Conservation (phyloP, 1,284 basidiomycete species). For the Lignosus rhinocerotis region DNA sequence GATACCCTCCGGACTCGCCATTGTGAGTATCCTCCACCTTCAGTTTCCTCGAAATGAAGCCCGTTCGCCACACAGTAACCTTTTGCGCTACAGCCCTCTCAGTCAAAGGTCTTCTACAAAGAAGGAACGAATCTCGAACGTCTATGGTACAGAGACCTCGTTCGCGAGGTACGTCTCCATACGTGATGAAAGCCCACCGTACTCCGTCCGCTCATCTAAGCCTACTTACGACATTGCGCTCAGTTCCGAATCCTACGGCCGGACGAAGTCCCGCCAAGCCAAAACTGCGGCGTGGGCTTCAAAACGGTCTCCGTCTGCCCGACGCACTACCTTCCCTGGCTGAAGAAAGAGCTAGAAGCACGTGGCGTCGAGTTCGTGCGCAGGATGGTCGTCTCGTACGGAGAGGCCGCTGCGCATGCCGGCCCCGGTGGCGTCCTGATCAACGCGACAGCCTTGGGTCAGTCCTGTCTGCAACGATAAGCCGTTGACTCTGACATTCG, state of each 20-base stretch:
- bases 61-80: not conserved
- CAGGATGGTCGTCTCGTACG: constrained; percentile 36
- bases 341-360: constrained; percentile 41
- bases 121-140: constrained; percentile 31
- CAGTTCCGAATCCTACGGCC: constrained; percentile 42
- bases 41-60: constrained; percentile 19
- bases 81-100: constrained; percentile 39
- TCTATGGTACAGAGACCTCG: constrained; percentile 54
- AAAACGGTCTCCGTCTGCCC: constrained; percentile 51
- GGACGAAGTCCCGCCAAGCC: constrained; percentile 38
- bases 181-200: too few species aligned
- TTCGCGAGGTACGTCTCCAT: constrained; percentile 44
- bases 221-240: not conserved
- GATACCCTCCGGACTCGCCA: constrained; percentile 48
- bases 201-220: not conserved
- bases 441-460: constrained; percentile 52
- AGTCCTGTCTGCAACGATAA: not conserved
- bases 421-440: constrained; percentile 41
- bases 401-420: constrained; percentile 41
- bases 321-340: constrained; percentile 47
- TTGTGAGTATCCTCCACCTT: constrained; percentile 38
- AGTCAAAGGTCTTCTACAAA: constrained; percentile 40
- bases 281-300: constrained; percentile 42
- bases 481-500: not conserved
- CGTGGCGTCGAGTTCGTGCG: constrained; percentile 35